Evolutionary conservation across 768 basidiomycete species (phyloP).

Genomic region (Rhodotorula sphaerocarpa): DNA sequence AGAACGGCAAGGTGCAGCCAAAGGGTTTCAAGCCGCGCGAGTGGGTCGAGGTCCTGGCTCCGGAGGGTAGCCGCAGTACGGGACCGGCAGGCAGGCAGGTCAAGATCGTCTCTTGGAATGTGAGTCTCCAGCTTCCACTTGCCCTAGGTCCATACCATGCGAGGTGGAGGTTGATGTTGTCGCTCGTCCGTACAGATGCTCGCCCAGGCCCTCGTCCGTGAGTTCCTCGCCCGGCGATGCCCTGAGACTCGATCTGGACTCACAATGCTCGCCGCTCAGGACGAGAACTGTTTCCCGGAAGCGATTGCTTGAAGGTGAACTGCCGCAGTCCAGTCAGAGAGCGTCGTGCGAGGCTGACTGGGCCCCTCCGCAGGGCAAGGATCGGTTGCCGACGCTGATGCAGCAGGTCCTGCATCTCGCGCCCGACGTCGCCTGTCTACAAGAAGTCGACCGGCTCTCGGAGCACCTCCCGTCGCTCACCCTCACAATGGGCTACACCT

Average conservation of each 20-base stretch:
- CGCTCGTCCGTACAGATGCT: constrained; percentile 27
- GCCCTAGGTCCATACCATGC: no score
- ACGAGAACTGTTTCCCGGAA: constrained; percentile 22
- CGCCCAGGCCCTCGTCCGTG: constrained; percentile 33
- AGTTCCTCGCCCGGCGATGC: background rate
- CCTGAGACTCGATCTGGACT: background rate
- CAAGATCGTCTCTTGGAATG: constrained; percentile 29
- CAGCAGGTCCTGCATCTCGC: constrained; percentile 29
- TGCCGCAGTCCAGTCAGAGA: background rate
- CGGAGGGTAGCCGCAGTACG: background rate
- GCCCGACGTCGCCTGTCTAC: constrained; percentile 31
- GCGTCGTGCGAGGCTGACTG: background rate
- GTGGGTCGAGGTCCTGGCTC: constrained; percentile 15
- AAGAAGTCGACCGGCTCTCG: constrained; percentile 30
- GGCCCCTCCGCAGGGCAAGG: constrained; percentile 12
- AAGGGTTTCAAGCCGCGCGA: constrained; percentile 20
- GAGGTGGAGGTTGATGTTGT: no score
- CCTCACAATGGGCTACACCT: constrained; percentile 16
- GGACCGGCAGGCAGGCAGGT: constrained; percentile 4
- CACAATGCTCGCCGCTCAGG: background rate
- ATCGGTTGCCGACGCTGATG: constrained; percentile 28
- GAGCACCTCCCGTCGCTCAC: constrained; percentile 28
- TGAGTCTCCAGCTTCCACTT: constrained; percentile 4
- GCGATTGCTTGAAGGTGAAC: constrained; percentile 20
- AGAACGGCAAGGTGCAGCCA: background rate